Percentiles rank a stretch among this genome's conserved stretches.
phyloP scores from a whole-genome alignment of 768 basidiomycete species.

The Kwoniella pini region DNA sequence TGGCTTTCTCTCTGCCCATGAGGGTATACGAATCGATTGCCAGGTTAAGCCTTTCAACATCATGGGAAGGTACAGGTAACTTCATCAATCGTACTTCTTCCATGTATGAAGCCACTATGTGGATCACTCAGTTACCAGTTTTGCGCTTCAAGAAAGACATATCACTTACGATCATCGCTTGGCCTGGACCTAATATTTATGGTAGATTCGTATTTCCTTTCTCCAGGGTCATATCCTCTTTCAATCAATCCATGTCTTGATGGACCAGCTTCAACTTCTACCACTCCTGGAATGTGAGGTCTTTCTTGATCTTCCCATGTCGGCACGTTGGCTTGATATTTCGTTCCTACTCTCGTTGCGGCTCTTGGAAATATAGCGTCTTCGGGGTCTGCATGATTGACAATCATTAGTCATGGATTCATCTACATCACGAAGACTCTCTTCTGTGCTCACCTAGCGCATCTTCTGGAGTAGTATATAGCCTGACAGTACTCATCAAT shows the following conservation, averaged over 20 bases:
- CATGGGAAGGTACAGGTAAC: constrained; percentile 42
- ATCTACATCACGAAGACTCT: too few relatives aligned
- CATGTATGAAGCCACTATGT: constrained; percentile 38
- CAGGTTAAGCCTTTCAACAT: constrained; percentile 41
- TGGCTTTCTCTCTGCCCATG: constrained; percentile 30
- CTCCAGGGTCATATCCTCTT: constrained; percentile 41
- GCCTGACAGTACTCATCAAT: constrained; percentile 59
- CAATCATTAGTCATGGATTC: neutral
- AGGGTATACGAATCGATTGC: constrained; percentile 29
- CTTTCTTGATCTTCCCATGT: constrained; percentile 52
- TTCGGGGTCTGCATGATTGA: constrained; percentile 70
- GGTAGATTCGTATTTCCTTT: constrained; percentile 43
- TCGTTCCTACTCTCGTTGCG: constrained; percentile 83
- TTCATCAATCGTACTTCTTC: constrained; percentile 24
- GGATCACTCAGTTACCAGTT: constrained; percentile 2
- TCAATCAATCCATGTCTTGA: constrained; percentile 45
- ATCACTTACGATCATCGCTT: constrained; percentile 33
- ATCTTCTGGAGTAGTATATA: constrained; percentile 88
- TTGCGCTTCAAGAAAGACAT: neutral
- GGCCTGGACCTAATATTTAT: constrained; percentile 37
- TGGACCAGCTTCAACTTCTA: constrained; percentile 40
- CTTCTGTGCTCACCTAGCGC: constrained; percentile 71
- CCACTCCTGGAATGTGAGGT: constrained; percentile 22
- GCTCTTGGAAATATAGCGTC: constrained; percentile 95
- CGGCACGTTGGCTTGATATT: constrained; percentile 73